Conservation (phyloP, 2,329 filamentous ascomycete genomes). For the Fusarium sororula region DNA sequence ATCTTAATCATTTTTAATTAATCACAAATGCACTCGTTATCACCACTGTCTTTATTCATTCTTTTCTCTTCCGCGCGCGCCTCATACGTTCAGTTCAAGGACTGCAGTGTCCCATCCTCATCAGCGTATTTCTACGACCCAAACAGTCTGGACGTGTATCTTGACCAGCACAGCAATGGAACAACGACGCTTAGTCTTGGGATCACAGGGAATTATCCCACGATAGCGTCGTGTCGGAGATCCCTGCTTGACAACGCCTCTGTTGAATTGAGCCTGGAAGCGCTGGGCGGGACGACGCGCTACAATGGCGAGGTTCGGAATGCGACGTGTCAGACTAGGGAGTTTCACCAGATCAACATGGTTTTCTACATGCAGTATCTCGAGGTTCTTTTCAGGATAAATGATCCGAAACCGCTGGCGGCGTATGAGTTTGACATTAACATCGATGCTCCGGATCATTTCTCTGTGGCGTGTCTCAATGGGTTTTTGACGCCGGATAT, state of each 20-base stretch:
- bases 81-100: conserved; percentile 25
- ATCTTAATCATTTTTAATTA: background rate
- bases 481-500: conserved; percentile 33
- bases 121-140: conserved; percentile 7
- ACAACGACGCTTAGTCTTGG: conserved; percentile 12
- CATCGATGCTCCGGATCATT: conserved; percentile 24
- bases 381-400: conserved; percentile 43
- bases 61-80: conserved; percentile 1
- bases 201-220: background rate
- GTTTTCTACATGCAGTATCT: background rate
- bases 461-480: conserved; percentile 20
- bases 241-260: conserved; percentile 15
- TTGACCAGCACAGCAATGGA: conserved; percentile 3
- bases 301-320: conserved; percentile 29
- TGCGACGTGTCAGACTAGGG: conserved; percentile 13
- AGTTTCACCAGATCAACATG: background rate
- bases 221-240: background rate
- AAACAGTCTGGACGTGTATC: background rate
- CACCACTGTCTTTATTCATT: background rate
- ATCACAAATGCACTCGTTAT: conserved; percentile 8
- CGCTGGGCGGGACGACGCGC: conserved; percentile 25
- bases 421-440: conserved; percentile 28
- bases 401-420: conserved; percentile 21
- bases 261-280: conserved; percentile 14
- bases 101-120: conserved; percentile 21